Base-by-base conservation (phyloP, 352 stramenopile species). In the Phytophthora crassamura region DNA sequence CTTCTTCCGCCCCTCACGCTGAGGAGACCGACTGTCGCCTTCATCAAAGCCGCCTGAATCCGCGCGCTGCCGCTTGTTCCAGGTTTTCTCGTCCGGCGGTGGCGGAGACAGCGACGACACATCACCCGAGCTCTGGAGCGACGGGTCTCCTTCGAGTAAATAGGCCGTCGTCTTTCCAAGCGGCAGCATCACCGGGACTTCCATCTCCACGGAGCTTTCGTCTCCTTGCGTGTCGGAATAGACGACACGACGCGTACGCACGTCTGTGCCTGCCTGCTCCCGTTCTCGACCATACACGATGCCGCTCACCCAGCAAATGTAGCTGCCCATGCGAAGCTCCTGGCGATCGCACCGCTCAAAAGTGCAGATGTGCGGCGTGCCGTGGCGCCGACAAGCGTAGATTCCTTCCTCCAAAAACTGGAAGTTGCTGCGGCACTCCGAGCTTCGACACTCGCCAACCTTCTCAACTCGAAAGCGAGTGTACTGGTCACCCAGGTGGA, bases 381-480 rank as follows among this genome's bases (percentile, higher is more conserved):
- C 85, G 40, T 93, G 85, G 4, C 68, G 72, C 18, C 73, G 70
- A 54, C 85, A 93, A 20, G 83, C 85, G 45, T 84, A 91, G 25
- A 93, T 87, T 8, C 82, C 85, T 36, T 90, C 78, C 46, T 93
- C 85, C 4, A 93, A 59, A 59, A 82, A 93, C 67, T 89, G 81
- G 28, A 90, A 93, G 1, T 64, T 68, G 20, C 16, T 32, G 30
- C 58, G 41, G 46, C 84, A 93, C 18, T 41, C 58, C 7, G 25
- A 20, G 51, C 69, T 79, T 6, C 59, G 49, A 56, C 85, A 93
- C 22, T 84, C 73, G 0, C 58, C 41, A 6, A 66, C 49, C 15
- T 82, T 84, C 8, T 77, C 59, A 5, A 89, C 64, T 16, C 74
- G 68, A 49, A 93, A 93, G 6, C 71, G 78, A 18, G 78, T 84